phyloP scores from a whole-genome alignment of 257 asterid genomes.

The Gynochthodes officinalis region DNA sequence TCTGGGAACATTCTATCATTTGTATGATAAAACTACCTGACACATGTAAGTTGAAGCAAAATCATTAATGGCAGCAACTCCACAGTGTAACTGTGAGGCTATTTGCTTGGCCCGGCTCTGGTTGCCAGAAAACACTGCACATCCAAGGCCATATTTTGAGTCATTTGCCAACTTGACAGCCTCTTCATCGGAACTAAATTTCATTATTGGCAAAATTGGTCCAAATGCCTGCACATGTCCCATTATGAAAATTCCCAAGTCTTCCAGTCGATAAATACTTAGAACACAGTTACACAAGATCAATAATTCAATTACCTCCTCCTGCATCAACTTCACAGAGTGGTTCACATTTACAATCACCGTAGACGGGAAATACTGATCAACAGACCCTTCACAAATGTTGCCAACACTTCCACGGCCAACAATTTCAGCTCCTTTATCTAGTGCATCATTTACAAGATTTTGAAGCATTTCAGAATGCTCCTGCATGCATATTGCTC shows the following conservation, averaged over 20 bases:
- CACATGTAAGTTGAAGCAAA: constrained; percentile 95
- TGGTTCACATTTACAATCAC: constrained; percentile 83
- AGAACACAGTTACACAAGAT: constrained; percentile 10
- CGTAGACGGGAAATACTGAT: constrained; percentile 96
- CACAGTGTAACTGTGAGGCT: constrained; percentile 84
- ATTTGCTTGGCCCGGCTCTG: constrained; percentile 74
- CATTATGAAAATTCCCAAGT: constrained; percentile 11
- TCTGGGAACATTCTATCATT: neutral
- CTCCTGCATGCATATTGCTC: constrained; percentile 99
- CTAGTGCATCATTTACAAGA: constrained; percentile 81
- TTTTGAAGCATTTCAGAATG: constrained; percentile 94
- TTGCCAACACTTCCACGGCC: constrained; percentile 95
- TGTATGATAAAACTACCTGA: constrained; percentile 52
- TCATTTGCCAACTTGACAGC: constrained; percentile 84
- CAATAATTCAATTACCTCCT: constrained; percentile 57
- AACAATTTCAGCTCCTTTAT: constrained; percentile 87
- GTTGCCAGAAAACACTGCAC: constrained; percentile 98
- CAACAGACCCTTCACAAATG: constrained; percentile 96
- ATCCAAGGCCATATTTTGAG: constrained; percentile 93
- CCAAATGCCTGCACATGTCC: constrained; percentile 79
- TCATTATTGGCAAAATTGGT: constrained; percentile 95
- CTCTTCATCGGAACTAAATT: constrained; percentile 88
- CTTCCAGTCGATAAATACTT: constrained; percentile 9
- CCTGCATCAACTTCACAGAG: constrained; percentile 94
- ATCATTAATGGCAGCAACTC: constrained; percentile 88